Evolutionary conservation across 805 yeast species (phyloP).

Genomic region (Candida nanaspora): DNA sequence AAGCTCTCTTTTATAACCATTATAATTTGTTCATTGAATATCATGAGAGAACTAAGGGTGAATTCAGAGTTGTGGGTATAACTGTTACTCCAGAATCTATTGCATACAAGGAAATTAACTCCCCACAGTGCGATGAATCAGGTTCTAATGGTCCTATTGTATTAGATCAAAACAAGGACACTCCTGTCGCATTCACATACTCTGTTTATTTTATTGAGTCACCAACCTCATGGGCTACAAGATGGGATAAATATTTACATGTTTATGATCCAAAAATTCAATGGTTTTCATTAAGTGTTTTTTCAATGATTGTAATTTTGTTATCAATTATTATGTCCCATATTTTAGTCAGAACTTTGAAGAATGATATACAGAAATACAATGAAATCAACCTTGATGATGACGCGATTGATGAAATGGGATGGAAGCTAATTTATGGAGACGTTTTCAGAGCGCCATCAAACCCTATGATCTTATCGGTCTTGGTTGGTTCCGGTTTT

Average conservation of each 20-base stretch:
- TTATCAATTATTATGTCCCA: constrained; percentile 75
- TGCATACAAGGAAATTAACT: constrained; percentile 8
- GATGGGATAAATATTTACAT: constrained; percentile 96
- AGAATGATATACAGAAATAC: constrained; percentile 79
- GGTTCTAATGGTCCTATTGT: constrained; percentile 29
- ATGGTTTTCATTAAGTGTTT: constrained; percentile 90
- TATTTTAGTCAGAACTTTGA: constrained; percentile 69
- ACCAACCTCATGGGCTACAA: constrained; percentile 87
- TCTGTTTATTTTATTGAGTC: constrained; percentile 68
- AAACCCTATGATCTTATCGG: constrained; percentile 62
- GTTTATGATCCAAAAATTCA: constrained; percentile 90
- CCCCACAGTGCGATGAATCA: constrained; percentile 13
- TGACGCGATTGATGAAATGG: constrained; percentile 85
- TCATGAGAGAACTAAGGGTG: constrained; percentile 62
- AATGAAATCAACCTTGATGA: constrained; percentile 84
- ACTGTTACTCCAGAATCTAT: constrained; percentile 63
- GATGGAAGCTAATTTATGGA: constrained; percentile 95
- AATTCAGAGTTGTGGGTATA: constrained; percentile 87
- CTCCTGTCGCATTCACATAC: constrained; percentile 73
- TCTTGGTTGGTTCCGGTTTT: constrained; percentile 80
- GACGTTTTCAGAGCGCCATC: constrained; percentile 87
- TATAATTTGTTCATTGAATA: constrained; percentile 74
- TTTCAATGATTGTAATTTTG: constrained; percentile 72
- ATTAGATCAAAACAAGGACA: constrained; percentile 42
- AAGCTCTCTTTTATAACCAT: constrained; percentile 71